These are phyloP conservation scores for Clitocybe nebularis DNA, from an alignment of 1,284 basidiomycete genomes.

Conservation along the genomic window DNA sequence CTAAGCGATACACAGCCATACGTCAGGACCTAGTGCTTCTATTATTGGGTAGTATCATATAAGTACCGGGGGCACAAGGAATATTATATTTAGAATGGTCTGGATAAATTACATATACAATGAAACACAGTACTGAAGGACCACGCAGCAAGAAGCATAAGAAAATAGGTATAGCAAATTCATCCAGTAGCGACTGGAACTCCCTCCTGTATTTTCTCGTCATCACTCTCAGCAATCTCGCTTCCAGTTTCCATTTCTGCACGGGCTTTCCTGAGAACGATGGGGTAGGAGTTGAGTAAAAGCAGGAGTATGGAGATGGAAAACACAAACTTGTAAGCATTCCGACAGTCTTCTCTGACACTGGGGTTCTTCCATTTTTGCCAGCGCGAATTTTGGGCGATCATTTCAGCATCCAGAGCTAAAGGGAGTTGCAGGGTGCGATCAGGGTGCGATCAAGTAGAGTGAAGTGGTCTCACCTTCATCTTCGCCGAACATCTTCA, in stretches of 20 bases:
- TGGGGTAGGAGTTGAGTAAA: background rate
- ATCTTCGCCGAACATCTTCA: conserved; percentile 56
- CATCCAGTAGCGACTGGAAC: too few relatives aligned
- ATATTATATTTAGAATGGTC: too few relatives aligned
- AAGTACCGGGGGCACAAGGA: too few relatives aligned
- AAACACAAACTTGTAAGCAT: conserved; percentile 42
- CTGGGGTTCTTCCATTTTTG: conserved; percentile 49
- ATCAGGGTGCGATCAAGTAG: conserved; percentile 1
- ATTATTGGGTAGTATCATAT: too few relatives aligned
- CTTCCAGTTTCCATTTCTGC: conserved; percentile 45
- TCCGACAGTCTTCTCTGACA: conserved; percentile 42
- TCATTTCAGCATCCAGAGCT: conserved; percentile 52
- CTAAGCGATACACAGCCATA: too few relatives aligned
- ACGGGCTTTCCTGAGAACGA: conserved; percentile 33
- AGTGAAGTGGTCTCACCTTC: conserved; percentile 36
- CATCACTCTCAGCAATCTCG: conserved; percentile 13
- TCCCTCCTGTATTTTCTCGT: background rate
- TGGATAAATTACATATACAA: too few relatives aligned
- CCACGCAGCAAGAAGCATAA: too few relatives aligned
- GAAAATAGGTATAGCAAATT: too few relatives aligned
- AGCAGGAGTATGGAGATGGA: background rate
- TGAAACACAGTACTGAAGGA: too few relatives aligned
- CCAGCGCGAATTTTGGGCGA: conserved; percentile 36
- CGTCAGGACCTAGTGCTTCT: too few relatives aligned
- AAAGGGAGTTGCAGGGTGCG: conserved; percentile 2